phyloP scores from a whole-genome alignment of 306 rosid species.

The Mimosa pudica region DNA sequence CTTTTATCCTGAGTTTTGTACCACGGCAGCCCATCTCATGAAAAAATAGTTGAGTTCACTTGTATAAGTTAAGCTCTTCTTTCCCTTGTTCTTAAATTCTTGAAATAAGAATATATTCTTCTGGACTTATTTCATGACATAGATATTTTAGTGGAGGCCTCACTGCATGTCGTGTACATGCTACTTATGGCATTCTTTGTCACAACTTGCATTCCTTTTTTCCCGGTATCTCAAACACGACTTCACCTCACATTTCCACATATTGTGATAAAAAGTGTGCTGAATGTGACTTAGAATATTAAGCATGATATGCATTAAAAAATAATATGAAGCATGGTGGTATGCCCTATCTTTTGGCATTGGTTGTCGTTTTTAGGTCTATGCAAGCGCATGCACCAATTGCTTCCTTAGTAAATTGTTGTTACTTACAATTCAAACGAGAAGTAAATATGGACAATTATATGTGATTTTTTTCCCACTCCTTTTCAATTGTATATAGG shows the following conservation, averaged over 20 bases:
- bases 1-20: conserved; percentile 15
- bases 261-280: background rate
- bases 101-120: background rate
- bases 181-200: background rate
- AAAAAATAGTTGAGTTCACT: background rate
- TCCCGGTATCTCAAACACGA: background rate
- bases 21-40: background rate
- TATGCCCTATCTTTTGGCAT: background rate
- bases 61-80: background rate
- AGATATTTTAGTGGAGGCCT: conserved; percentile 3
- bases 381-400: background rate
- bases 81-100: background rate
- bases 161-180: background rate
- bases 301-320: background rate
- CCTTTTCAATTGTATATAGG: background rate
- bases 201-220: background rate
- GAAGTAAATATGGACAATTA: background rate
- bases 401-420: background rate
- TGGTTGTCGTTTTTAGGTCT: background rate
- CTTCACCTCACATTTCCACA: background rate
- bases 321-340: background rate
- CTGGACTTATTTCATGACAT: too few relatives aligned
- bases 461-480: background rate
- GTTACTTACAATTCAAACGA: background rate
- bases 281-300: background rate